A percentile compares a stretch with the other conserved stretches of the same genome.
These are phyloP conservation scores for Macrophomina phaseolina DNA, from an alignment of 2,329 filamentous ascomycete genomes.

Conservation along the genomic window DNA sequence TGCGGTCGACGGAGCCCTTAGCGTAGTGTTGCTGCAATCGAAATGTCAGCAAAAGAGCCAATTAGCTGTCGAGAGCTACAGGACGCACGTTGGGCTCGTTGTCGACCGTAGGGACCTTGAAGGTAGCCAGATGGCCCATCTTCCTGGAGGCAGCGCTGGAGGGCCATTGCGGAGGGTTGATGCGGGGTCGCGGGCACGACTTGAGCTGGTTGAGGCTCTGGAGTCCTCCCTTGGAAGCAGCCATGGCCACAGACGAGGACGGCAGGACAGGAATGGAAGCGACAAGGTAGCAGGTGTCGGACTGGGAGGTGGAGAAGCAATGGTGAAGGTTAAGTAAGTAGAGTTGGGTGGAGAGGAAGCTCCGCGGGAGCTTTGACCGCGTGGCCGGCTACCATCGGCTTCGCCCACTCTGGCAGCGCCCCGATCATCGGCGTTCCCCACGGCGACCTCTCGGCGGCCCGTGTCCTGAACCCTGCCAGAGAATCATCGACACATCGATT, in stretches of 20 bases:
- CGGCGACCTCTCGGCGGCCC: not conserved
- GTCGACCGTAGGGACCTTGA: constrained; percentile 83
- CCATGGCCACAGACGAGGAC: constrained; percentile 4
- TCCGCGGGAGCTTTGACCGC: not conserved
- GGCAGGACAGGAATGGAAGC: not conserved
- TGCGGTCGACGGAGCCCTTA: constrained; percentile 80
- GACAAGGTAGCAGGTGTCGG: not conserved
- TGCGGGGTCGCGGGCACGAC: constrained; percentile 18
- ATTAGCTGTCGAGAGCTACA: not conserved
- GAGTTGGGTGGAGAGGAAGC: not conserved
- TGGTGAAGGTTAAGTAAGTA: not conserved
- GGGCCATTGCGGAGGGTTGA: constrained; percentile 18
- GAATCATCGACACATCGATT: constrained; percentile 17
- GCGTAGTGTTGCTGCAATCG: constrained; percentile 78
- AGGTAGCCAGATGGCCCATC: constrained; percentile 72
- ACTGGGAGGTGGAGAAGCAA: not conserved
- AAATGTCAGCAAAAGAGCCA: not conserved
- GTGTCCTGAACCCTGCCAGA: not conserved
- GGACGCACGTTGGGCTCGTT: constrained; percentile 92
- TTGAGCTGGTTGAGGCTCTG: constrained; percentile 20
- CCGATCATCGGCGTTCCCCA: constrained; percentile 23
- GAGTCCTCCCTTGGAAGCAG: constrained; percentile 14
- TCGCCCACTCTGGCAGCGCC: constrained; percentile 5
- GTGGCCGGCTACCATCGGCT: constrained; percentile 16
- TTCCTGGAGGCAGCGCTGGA: constrained; percentile 31